phyloP scores from a whole-genome alignment of 2,329 filamentous ascomycete species.

The Aspergillus niger region DNA sequence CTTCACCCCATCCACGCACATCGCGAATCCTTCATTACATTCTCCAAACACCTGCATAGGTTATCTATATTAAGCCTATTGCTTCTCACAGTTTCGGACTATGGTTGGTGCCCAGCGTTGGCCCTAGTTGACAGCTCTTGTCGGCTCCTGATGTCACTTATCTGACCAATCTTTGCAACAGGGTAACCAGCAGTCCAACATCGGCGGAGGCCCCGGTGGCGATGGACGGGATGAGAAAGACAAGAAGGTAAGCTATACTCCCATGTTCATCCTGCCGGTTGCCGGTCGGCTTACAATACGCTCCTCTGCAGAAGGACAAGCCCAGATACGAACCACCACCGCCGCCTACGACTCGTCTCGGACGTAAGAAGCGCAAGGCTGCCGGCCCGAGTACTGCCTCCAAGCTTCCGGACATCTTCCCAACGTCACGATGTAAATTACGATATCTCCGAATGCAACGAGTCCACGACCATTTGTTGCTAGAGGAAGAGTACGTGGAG shows the following conservation, averaged over 20 bases:
- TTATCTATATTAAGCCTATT: background rate
- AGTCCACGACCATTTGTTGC: conserved; percentile 92
- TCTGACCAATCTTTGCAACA: conserved; percentile 32
- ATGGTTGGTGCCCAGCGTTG: conserved; percentile 34
- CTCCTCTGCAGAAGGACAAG: conserved; percentile 83
- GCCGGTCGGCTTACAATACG: conserved; percentile 2
- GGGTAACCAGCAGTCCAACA: conserved; percentile 71
- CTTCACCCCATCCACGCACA: conserved; percentile 10
- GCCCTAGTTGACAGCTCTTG: conserved; percentile 15
- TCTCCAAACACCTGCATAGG: background rate
- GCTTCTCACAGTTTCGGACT: conserved; percentile 24
- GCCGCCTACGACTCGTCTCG: conserved; percentile 92
- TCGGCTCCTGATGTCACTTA: conserved; percentile 7
- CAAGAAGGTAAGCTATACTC: conserved; percentile 70
- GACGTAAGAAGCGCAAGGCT: conserved; percentile 97
- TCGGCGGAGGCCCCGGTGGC: conserved; percentile 70
- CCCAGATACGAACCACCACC: conserved; percentile 99
- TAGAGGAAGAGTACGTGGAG: conserved; percentile 98
- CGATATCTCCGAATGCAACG: conserved; percentile 97
- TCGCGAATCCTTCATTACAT: conserved; percentile 16
- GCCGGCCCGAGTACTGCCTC: conserved; percentile 91
- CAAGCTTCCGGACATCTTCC: conserved; percentile 91
- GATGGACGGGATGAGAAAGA: conserved; percentile 85
- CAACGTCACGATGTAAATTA: conserved; percentile 95
- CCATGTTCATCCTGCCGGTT: background rate